Percentiles rank a stretch among this genome's conserved stretches.
Conservation (phyloP, 305 asterid genomes). For the Fraxinus sp. region DNA sequence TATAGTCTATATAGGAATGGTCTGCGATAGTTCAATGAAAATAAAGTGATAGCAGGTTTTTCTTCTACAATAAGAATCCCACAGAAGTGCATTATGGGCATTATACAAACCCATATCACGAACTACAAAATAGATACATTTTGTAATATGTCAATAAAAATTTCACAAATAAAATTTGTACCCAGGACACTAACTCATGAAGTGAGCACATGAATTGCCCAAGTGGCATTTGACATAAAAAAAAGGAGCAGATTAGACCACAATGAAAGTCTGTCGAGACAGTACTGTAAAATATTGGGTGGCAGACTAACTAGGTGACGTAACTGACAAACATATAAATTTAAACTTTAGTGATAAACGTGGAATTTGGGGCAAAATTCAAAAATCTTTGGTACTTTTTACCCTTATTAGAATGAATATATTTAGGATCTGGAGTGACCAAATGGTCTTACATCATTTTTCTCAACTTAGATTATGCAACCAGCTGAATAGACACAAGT, state of each 20-base stretch:
- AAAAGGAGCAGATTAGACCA: not conserved
- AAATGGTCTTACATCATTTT: not conserved
- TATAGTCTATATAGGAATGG: conserved; percentile 12
- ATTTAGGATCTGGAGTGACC: not conserved
- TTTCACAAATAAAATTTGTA: not conserved
- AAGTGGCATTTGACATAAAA: not conserved
- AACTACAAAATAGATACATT: conserved; percentile 3
- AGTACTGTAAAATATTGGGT: not conserved
- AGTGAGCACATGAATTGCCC: not conserved
- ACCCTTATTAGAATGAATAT: not conserved
- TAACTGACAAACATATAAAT: not conserved
- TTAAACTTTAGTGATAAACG: not conserved
- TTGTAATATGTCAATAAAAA: conserved; percentile 14
- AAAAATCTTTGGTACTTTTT: not conserved
- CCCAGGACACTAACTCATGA: not conserved
- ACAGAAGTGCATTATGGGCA: not conserved
- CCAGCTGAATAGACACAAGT: not conserved
- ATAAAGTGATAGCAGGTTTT: conserved; percentile 6
- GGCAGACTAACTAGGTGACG: not conserved
- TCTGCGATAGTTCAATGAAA: not conserved
- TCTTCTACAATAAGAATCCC: not conserved
- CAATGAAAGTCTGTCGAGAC: not conserved
- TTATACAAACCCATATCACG: not conserved
- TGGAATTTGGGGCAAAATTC: not conserved
- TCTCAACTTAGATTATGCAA: not conserved